phyloP scores from a whole-genome alignment of 1,139 yeast genomes.

The Candida sanyaensis region DNA sequence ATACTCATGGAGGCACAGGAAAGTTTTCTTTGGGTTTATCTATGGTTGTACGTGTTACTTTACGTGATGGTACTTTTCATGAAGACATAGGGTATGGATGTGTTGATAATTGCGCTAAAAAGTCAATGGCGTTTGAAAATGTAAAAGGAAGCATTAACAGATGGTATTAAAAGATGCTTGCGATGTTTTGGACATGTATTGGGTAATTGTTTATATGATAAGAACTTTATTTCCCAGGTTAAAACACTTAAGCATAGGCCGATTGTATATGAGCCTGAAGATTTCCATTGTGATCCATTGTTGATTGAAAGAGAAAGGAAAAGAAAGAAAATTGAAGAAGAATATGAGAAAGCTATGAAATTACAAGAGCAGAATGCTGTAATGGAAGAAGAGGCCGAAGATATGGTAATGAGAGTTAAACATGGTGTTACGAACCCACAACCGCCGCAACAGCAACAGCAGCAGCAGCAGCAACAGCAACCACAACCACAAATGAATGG shows the following conservation, averaged over 20 bases:
- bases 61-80: constrained; percentile 73
- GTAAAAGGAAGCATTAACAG: constrained; percentile 81
- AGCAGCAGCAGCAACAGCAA: background rate
- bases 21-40: constrained; percentile 65
- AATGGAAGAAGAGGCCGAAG: constrained; percentile 1
- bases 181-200: constrained; percentile 79
- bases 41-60: constrained; percentile 68
- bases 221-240: constrained; percentile 60
- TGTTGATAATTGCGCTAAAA: constrained; percentile 68
- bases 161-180: constrained; percentile 74
- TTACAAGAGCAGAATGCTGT: background rate
- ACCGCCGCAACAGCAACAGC: background rate
- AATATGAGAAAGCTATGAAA: constrained; percentile 6
- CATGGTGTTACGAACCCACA: background rate
- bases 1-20: constrained; percentile 56
- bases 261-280: constrained; percentile 51
- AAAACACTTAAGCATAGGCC: constrained; percentile 54
- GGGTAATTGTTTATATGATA: constrained; percentile 79
- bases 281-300: constrained; percentile 42
- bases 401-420: background rate
- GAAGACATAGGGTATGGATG: constrained; percentile 85
- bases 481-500: background rate
- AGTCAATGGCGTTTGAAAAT: constrained; percentile 77
- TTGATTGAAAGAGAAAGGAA: constrained; percentile 32
- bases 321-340: constrained; percentile 13